phyloP scores from a whole-genome alignment of 2,329 filamentous ascomycete species.

The Penicillium frequentans region DNA sequence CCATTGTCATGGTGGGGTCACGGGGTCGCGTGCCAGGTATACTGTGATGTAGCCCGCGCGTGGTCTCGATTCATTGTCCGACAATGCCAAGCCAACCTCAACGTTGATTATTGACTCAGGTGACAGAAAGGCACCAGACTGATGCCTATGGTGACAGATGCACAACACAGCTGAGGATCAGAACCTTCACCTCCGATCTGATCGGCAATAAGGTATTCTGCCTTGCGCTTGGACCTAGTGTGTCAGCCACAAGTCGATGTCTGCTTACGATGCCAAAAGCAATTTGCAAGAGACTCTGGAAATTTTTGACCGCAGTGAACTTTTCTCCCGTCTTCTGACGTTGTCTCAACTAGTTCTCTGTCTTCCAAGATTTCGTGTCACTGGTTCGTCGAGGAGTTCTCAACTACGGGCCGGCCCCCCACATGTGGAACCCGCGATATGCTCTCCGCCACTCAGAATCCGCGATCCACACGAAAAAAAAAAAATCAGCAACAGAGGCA shows the following conservation, averaged over 20 bases:
- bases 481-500: slow-evolving; percentile 9
- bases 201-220: slow-evolving; percentile 12
- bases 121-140: neutral
- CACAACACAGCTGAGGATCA: slow-evolving; percentile 8
- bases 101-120: neutral
- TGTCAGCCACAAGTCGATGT: slow-evolving; percentile 7
- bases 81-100: neutral
- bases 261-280: neutral
- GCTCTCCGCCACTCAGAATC: slow-evolving; percentile 12
- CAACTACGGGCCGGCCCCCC: slow-evolving; percentile 12
- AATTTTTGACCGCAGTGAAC: neutral
- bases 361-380: neutral
- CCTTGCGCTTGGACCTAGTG: slow-evolving; percentile 20
- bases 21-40: neutral
- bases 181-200: slow-evolving; percentile 6
- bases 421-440: slow-evolving; percentile 2
- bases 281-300: neutral
- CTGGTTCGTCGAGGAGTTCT: neutral
- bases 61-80: neutral
- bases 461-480: slow-evolving; percentile 4
- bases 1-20: too few relatives aligned
- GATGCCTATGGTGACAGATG: neutral
- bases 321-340: neutral
- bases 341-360: neutral
- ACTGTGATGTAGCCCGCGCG: neutral